These are phyloP conservation scores for Colletotrichum tofieldiae DNA, from an alignment of 2,329 filamentous ascomycete species.

Conservation along the genomic window DNA sequence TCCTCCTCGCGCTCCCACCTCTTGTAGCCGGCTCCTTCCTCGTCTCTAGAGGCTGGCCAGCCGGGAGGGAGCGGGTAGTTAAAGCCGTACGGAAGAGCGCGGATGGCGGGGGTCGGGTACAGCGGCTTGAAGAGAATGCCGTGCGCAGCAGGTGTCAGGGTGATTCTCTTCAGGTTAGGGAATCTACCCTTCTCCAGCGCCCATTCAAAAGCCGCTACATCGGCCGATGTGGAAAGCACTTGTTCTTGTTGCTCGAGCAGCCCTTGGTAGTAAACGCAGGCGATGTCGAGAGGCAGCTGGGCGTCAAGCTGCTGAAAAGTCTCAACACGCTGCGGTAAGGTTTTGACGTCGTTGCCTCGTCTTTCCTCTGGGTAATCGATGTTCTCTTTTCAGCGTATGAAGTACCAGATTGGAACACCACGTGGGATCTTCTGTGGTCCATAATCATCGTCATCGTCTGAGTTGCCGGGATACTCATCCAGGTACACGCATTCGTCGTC, in stretches of 20 bases:
- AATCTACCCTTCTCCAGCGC: slow-evolving; percentile 51
- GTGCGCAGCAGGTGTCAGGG: slow-evolving; percentile 58
- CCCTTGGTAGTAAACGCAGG: slow-evolving; percentile 51
- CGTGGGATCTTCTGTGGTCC: not conserved
- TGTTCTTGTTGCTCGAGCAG: slow-evolving; percentile 53
- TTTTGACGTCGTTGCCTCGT: not conserved
- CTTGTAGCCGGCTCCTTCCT: not conserved
- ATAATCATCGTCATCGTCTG: slow-evolving; percentile 3
- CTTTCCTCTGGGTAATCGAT: not conserved
- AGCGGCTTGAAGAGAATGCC: slow-evolving; percentile 53
- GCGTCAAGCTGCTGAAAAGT: slow-evolving; percentile 9
- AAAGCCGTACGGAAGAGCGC: slow-evolving; percentile 56
- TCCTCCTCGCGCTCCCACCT: slow-evolving; percentile 39
- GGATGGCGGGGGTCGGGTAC: slow-evolving; percentile 61
- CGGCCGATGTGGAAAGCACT: slow-evolving; percentile 47
- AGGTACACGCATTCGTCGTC: not conserved
- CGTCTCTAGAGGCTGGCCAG: slow-evolving; percentile 45
- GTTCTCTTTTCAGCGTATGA: not conserved
- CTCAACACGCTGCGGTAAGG: not conserved
- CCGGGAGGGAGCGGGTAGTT: slow-evolving; percentile 56
- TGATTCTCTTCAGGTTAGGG: slow-evolving; percentile 54
- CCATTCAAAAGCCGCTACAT: slow-evolving; percentile 52
- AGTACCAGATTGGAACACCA: slow-evolving; percentile 11
- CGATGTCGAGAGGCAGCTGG: slow-evolving; percentile 13
- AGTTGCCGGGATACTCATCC: not conserved